Percentiles rank a stretch among this genome's conserved stretches.
phyloP scores from a whole-genome alignment of 1,284 basidiomycete genomes.

The Moesziomyces sp. region DNA sequence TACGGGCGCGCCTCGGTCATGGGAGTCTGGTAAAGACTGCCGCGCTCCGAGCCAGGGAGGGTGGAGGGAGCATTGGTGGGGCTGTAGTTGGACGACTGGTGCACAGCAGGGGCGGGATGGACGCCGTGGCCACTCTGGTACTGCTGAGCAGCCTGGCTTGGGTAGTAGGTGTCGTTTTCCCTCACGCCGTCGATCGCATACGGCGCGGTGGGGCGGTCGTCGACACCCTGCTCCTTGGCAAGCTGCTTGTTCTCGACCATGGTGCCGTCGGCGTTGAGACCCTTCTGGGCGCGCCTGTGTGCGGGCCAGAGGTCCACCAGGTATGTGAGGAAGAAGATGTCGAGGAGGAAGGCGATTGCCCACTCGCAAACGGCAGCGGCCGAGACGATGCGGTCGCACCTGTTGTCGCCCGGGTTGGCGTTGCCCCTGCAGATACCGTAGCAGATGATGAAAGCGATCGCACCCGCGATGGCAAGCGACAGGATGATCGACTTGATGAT shows the following conservation, averaged over 20 bases:
- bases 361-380: slow-evolving; percentile 68
- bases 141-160: slow-evolving; percentile 22
- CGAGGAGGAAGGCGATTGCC: slow-evolving; percentile 67
- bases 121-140: slow-evolving; percentile 19
- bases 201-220: slow-evolving; percentile 17
- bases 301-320: slow-evolving; percentile 66
- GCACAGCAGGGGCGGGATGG: slow-evolving; percentile 14
- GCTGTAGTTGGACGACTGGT: slow-evolving; percentile 4
- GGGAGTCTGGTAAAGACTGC: slow-evolving; percentile 45
- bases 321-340: slow-evolving; percentile 68
- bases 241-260: slow-evolving; percentile 51
- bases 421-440: slow-evolving; percentile 66
- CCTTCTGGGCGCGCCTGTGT: slow-evolving; percentile 37
- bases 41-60: slow-evolving; percentile 29
- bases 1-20: slow-evolving; percentile 42
- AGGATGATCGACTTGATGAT: slow-evolving; percentile 70
- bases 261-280: slow-evolving; percentile 51
- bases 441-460: slow-evolving; percentile 70
- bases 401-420: slow-evolving; percentile 38
- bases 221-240: slow-evolving; percentile 31
- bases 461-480: slow-evolving; percentile 68
- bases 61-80: slow-evolving; percentile 20
- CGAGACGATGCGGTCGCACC: slow-evolving; percentile 70
- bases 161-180: slow-evolving; percentile 48
- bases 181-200: slow-evolving; percentile 42